Base-by-base conservation (phyloP, 345 rosid genomes). In the Geranium brycei region DNA sequence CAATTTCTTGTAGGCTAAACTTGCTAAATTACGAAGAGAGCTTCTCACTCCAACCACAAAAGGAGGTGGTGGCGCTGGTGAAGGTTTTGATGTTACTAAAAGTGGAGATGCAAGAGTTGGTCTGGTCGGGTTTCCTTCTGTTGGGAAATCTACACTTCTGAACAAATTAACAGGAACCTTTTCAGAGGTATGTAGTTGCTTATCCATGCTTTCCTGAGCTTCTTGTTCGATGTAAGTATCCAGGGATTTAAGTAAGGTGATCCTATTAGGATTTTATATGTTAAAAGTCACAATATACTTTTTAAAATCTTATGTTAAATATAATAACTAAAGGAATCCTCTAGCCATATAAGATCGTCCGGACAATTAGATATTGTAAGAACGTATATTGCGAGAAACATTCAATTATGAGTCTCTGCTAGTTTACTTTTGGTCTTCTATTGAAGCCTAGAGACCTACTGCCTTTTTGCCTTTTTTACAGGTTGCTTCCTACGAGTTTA, bases 401-500 rank as follows among this genome's bases (percentile, higher is more conserved):
- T 8, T 47, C 14, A 13, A 0, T 47, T 8, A 8, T 8, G 53
- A 47, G 53, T 8, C 15, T 8, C 12, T 2, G 41, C 41, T 47
- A 8, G 53, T 3, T 47, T 47, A 10, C 0, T 13, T 47, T 3
- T 47, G 53, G 53, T 8, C 15, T 3, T 47, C 53, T 47, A 47
- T 47, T 8, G 13, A 47, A 47, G 53, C 0, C 53, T 47, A 15
- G 10, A 47, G 1, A 47, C 14, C 13, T 47, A 1, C 0, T 47
- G 15, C 3, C 53, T 10, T 11, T 13, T 6, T 41, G 35, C 31
- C 19, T 7, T 23, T 23, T 23, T 23, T 75, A 28, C 83, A 93
- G 99, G 96, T 93, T 76, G 97, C 99, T 67, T 93, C 97, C 15
- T 93, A 93, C 68, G 99, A 93, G 75, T 93, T 93, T 78, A 93